phyloP scores from a whole-genome alignment of 2,329 filamentous ascomycete genomes.

The Aureobasidium sp. region DNA sequence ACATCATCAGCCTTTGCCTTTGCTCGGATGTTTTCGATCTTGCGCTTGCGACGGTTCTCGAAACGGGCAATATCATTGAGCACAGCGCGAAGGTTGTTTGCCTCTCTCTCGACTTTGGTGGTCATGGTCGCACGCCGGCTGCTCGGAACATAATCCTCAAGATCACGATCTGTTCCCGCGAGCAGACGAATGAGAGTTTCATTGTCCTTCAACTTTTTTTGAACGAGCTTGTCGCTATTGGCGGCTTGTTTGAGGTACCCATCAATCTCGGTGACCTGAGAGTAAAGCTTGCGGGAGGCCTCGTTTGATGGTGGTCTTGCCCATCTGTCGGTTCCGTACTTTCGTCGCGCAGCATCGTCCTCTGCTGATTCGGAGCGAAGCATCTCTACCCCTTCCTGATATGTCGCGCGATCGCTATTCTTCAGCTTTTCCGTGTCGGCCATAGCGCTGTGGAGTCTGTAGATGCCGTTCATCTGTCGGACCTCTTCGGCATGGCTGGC shows the following conservation, averaged over 20 bases:
- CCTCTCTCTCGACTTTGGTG: slow-evolving; percentile 70
- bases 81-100: slow-evolving; percentile 66
- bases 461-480: slow-evolving; percentile 78
- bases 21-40: slow-evolving; percentile 69
- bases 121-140: slow-evolving; percentile 73
- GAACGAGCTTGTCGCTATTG: slow-evolving; percentile 62
- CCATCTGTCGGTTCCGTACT: slow-evolving; percentile 87
- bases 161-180: slow-evolving; percentile 67
- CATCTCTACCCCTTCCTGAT: slow-evolving; percentile 74
- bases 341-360: slow-evolving; percentile 66
- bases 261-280: slow-evolving; percentile 69
- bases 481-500: slow-evolving; percentile 91
- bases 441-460: slow-evolving; percentile 69
- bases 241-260: slow-evolving; percentile 73
- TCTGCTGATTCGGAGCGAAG: slow-evolving; percentile 76
- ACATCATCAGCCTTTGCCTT: slow-evolving; percentile 85
- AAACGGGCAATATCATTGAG: slow-evolving; percentile 81
- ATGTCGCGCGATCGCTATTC: slow-evolving; percentile 66
- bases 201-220: slow-evolving; percentile 69
- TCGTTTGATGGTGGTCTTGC: slow-evolving; percentile 58
- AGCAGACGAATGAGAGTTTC: slow-evolving; percentile 70
- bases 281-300: slow-evolving; percentile 67
- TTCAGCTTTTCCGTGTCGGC: slow-evolving; percentile 89
- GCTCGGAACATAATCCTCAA: slow-evolving; percentile 85
- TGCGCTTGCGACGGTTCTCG: slow-evolving; percentile 71